phyloP scores from a whole-genome alignment of 352 stramenopile species.

The Globisporangium splendens region DNA sequence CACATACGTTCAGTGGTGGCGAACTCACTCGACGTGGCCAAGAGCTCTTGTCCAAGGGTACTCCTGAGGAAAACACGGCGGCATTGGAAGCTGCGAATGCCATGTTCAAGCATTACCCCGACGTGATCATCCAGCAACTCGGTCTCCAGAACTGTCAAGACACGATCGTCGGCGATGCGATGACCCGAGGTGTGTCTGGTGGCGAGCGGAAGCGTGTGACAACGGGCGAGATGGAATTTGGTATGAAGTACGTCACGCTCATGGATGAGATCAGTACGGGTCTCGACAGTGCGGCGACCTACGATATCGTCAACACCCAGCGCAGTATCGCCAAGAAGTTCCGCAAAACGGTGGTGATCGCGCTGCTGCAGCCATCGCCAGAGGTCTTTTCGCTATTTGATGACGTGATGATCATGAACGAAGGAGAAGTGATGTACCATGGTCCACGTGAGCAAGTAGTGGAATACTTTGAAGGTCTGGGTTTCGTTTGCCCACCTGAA shows the following conservation, averaged over 20 bases:
- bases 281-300: conserved; percentile 50
- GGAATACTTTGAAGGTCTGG: conserved; percentile 63
- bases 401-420: conserved; percentile 44
- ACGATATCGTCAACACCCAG: conserved; percentile 54
- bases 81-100: conserved; percentile 6
- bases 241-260: conserved; percentile 53
- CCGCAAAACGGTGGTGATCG: conserved; percentile 54
- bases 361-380: conserved; percentile 72
- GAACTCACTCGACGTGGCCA: conserved; percentile 17
- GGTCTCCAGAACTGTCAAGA: conserved; percentile 13
- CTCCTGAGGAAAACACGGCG: conserved; percentile 19
- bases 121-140: conserved; percentile 1
- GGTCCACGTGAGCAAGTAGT: conserved; percentile 36
- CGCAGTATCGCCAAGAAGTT: conserved; percentile 43
- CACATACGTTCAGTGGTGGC: conserved; percentile 57
- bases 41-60: conserved; percentile 29
- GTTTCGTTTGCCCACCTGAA: conserved; percentile 29
- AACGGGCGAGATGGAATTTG: conserved; percentile 75
- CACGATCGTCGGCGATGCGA: conserved; percentile 35
- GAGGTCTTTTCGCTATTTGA: conserved; percentile 55
- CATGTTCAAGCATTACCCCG: conserved; percentile 13
- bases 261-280: conserved; percentile 78
- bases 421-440: conserved; percentile 40
- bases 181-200: conserved; percentile 46
- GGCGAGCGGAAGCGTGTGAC: conserved; percentile 21